These are phyloP conservation scores for Phialemonium atrogriseum DNA, from an alignment of 2,329 filamentous ascomycete genomes.

Conservation along the genomic window DNA sequence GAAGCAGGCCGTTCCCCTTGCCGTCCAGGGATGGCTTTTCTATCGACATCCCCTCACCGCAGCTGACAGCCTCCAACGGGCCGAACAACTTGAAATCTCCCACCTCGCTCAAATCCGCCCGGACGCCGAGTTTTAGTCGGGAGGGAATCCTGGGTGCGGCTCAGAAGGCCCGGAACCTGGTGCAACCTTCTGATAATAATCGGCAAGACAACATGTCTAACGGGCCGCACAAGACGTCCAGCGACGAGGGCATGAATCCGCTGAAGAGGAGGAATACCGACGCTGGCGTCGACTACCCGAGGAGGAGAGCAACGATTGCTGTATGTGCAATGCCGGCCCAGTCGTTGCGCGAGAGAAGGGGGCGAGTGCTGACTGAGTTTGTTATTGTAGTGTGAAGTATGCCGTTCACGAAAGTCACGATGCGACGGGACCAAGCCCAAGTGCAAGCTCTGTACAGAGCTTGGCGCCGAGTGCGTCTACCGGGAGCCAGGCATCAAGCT, in stretches of 20 bases:
- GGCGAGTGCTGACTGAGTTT: constrained; percentile 3
- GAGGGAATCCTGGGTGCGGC: constrained; percentile 46
- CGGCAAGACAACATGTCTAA: constrained; percentile 32
- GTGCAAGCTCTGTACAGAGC: constrained; percentile 74
- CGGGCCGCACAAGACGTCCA: constrained; percentile 34
- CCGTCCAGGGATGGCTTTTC: constrained; percentile 38
- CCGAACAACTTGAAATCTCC: constrained; percentile 41
- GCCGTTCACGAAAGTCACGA: constrained; percentile 69
- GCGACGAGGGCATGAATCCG: constrained; percentile 48
- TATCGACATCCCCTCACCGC: constrained; percentile 39
- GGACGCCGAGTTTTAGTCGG: constrained; percentile 42
- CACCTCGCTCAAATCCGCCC: constrained; percentile 35
- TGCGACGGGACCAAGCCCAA: constrained; percentile 75
- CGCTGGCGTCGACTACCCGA: constrained; percentile 53
- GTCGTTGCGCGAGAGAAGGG: constrained; percentile 6
- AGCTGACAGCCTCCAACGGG: constrained; percentile 33
- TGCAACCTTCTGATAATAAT: constrained; percentile 44
- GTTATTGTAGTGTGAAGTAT: constrained; percentile 64
- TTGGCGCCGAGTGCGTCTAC: constrained; percentile 77
- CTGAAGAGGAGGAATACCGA: constrained; percentile 56
- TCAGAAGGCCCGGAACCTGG: constrained; percentile 46
- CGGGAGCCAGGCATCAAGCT: constrained; percentile 81
- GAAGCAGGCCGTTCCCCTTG: constrained; percentile 33
- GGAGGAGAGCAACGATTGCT: constrained; percentile 57
- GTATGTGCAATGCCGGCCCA: constrained; percentile 32